phyloP scores from a whole-genome alignment of 129 eudicot species.

The Flaveria ramosissima region DNA sequence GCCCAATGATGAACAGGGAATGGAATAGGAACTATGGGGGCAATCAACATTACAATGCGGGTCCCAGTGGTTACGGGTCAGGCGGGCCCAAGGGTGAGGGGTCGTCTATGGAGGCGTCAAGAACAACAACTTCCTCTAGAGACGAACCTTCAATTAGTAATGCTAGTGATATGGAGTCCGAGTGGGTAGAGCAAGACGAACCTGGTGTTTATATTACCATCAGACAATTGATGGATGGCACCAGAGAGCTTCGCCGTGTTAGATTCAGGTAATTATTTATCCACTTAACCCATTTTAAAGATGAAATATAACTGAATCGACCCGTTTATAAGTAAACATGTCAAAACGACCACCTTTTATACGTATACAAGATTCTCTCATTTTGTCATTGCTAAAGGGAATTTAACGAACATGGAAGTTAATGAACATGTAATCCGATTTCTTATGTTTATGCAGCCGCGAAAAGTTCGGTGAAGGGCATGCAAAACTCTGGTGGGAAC shows the following conservation, averaged over 20 bases:
- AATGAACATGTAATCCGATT: not conserved
- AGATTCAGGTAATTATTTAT: slow-evolving; percentile 70
- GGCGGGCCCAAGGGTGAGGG: slow-evolving; percentile 62
- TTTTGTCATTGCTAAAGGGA: too few relatives aligned
- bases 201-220: slow-evolving; percentile 95
- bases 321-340: not conserved
- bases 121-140: slow-evolving; percentile 83
- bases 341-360: not conserved
- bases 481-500: slow-evolving; percentile 97
- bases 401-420: too few relatives aligned
- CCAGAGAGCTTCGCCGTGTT: slow-evolving; percentile 87
- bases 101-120: slow-evolving; percentile 85
- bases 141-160: slow-evolving; percentile 89
- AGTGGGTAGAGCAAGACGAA: slow-evolving; percentile 96
- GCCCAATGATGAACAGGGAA: slow-evolving; percentile 90
- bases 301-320: not conserved
- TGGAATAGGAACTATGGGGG: slow-evolving; percentile 65
- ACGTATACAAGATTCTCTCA: too few relatives aligned
- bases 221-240: slow-evolving; percentile 86
- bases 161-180: slow-evolving; percentile 90
- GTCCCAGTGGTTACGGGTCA: slow-evolving; percentile 53
- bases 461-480: slow-evolving; percentile 86
- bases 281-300: not conserved
- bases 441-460: slow-evolving; percentile 51
- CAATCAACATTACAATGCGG: slow-evolving; percentile 48